Percentiles rank a stretch among this genome's conserved stretches.
phyloP scores from a whole-genome alignment of 805 yeast species.

The Ogataea neopini region DNA sequence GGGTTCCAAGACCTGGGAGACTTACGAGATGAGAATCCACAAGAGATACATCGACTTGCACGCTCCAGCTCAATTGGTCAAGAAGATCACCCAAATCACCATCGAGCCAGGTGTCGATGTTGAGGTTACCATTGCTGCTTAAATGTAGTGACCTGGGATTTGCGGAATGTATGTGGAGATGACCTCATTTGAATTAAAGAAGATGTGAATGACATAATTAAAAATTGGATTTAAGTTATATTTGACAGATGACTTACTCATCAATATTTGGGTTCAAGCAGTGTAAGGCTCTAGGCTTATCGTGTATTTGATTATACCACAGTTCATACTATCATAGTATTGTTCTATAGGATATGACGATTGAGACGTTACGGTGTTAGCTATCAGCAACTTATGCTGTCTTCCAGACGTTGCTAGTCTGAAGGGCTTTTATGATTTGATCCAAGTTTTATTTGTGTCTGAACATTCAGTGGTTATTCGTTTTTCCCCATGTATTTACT shows the following conservation, averaged over 20 bases:
- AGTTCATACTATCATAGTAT: conserved; percentile 27
- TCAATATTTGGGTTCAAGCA: background rate
- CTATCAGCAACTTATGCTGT: conserved; percentile 48
- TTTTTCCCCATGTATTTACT: background rate
- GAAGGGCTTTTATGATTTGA: background rate
- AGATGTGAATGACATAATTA: background rate
- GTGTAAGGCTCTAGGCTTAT: conserved; percentile 55
- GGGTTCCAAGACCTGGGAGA: conserved; percentile 99
- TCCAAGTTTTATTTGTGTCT: background rate
- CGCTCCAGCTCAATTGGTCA: conserved; percentile 92
- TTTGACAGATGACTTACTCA: background rate
- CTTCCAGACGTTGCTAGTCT: background rate
- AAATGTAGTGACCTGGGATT: conserved; percentile 34
- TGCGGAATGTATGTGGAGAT: background rate
- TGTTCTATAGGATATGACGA: conserved; percentile 26
- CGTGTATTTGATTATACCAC: conserved; percentile 44
- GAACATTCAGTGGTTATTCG: background rate
- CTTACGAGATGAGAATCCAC: conserved; percentile 99
- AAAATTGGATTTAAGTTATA: background rate
- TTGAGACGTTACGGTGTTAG: conserved; percentile 60
- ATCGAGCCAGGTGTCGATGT: conserved; percentile 99
- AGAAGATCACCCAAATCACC: conserved; percentile 96
- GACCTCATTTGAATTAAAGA: background rate
- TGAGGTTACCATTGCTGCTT: conserved; percentile 87
- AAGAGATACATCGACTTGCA: conserved; percentile 98